Percentiles rank a stretch among this genome's conserved stretches.
These are phyloP conservation scores for Tricholoma bakamatsutake DNA, from an alignment of 768 basidiomycete species.

Conservation along the genomic window DNA sequence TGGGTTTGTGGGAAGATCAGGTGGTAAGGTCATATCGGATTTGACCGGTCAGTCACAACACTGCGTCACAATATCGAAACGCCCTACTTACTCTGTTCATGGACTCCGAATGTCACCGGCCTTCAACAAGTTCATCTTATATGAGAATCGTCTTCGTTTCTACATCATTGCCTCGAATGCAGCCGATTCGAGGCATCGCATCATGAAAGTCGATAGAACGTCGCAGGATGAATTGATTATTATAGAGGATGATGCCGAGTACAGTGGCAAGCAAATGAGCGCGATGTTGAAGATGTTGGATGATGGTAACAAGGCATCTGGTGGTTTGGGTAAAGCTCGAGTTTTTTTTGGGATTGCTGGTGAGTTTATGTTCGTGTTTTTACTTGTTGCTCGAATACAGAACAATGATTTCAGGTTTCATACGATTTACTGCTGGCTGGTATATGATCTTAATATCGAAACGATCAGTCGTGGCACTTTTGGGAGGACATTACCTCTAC, in stretches of 20 bases:
- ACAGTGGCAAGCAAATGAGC: slow-evolving; percentile 85
- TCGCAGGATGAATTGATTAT: slow-evolving; percentile 68
- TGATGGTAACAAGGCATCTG: slow-evolving; percentile 86
- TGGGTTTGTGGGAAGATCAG: no score
- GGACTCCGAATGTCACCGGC: slow-evolving; percentile 20
- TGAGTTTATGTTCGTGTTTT: slow-evolving; percentile 21
- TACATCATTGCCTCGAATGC: slow-evolving; percentile 90
- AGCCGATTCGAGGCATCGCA: slow-evolving; percentile 80
- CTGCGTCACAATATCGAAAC: no score
- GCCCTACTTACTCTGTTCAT: no score
- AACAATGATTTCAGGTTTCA: slow-evolving; percentile 56
- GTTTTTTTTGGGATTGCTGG: slow-evolving; percentile 83
- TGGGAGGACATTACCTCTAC: slow-evolving; percentile 95
- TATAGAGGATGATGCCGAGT: slow-evolving; percentile 84
- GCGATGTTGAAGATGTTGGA: slow-evolving; percentile 92
- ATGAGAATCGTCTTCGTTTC: slow-evolving; percentile 89
- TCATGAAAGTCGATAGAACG: slow-evolving; percentile 91
- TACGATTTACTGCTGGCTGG: slow-evolving; percentile 93
- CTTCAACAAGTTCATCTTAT: slow-evolving; percentile 85
- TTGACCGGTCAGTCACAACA: no score
- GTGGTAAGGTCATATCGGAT: no score
- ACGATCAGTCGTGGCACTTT: slow-evolving; percentile 84
- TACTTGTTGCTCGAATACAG: background rate
- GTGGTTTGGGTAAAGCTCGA: slow-evolving; percentile 76
- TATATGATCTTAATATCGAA: slow-evolving; percentile 91